These are phyloP conservation scores for Linnemannia exigua DNA, from an alignment of 192 early-diverging fungal genomes.

Conservation along the genomic window DNA sequence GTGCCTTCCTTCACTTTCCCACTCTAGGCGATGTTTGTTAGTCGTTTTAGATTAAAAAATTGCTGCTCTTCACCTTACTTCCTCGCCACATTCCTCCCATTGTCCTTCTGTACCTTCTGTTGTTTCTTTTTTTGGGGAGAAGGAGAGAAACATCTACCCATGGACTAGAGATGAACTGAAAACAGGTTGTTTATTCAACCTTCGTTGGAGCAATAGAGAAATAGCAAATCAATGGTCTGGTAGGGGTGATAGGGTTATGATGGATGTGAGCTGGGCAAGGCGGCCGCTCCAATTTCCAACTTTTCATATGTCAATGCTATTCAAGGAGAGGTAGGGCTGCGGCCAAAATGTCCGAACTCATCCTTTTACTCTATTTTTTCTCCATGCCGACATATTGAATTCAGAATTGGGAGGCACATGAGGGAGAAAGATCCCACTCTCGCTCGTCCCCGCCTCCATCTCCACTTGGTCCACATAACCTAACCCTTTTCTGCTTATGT, in stretches of 20 bases:
- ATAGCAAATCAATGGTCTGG: not conserved
- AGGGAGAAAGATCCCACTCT: too few relatives aligned
- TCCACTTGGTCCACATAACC: too few relatives aligned
- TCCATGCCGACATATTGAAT: not conserved
- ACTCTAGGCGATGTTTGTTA: not conserved
- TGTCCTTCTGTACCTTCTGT: not conserved
- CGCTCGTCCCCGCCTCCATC: too few relatives aligned
- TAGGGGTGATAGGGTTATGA: not conserved
- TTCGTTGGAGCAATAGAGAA: not conserved
- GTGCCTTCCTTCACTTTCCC: not conserved
- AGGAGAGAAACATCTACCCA: not conserved
- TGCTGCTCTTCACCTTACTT: not conserved
- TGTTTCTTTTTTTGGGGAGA: not conserved
- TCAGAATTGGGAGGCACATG: too few relatives aligned
- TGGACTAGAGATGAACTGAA: not conserved
- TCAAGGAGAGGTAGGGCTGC: not conserved
- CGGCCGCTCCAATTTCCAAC: not conserved
- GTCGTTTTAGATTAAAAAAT: not conserved
- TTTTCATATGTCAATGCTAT: slow-evolving; percentile 5
- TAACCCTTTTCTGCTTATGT: too few relatives aligned
- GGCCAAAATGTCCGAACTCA: not conserved
- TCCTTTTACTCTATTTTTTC: not conserved
- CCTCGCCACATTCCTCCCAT: not conserved
- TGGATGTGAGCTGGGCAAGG: not conserved
- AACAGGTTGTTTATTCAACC: not conserved